These are phyloP conservation scores for Dichomitus squalens DNA, from an alignment of 1,284 basidiomycete species.

Conservation along the genomic window DNA sequence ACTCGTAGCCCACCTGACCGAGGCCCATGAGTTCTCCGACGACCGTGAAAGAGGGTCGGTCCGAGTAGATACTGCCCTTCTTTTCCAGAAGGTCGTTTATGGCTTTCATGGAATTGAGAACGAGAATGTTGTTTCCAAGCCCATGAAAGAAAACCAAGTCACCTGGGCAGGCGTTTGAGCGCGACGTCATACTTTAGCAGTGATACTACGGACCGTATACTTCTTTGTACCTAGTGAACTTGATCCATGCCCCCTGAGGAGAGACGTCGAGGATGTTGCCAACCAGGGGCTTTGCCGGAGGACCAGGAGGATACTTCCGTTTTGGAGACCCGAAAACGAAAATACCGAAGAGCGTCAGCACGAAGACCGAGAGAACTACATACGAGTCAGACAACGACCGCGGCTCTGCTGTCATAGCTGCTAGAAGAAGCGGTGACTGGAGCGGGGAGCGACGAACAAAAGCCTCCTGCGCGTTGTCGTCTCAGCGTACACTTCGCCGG, in stretches of 20 bases:
- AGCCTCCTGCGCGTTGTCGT: no score
- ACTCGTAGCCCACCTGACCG: slow-evolving; percentile 24
- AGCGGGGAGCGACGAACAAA: no score
- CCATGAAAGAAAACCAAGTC: slow-evolving; percentile 22
- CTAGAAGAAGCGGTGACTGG: no score
- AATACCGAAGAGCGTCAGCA: background rate
- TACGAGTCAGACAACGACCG: background rate
- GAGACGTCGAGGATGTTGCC: slow-evolving; percentile 18
- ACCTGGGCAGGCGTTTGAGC: background rate
- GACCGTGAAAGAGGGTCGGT: slow-evolving; percentile 38
- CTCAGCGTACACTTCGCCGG: no score
- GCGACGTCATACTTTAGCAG: no score
- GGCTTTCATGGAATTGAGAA: slow-evolving; percentile 36
- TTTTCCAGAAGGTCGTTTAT: slow-evolving; percentile 38
- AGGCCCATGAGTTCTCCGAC: slow-evolving; percentile 40
- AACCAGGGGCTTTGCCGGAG: slow-evolving; percentile 9
- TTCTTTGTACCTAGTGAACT: slow-evolving; percentile 7
- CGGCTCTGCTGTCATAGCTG: background rate
- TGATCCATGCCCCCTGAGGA: slow-evolving; percentile 6
- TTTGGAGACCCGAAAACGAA: background rate
- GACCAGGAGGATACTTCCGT: slow-evolving; percentile 15
- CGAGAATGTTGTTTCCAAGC: slow-evolving; percentile 27
- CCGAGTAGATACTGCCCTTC: slow-evolving; percentile 35
- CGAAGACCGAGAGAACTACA: background rate
- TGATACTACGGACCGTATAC: slow-evolving; percentile 6